Evolutionary conservation across 805 yeast genomes (phyloP), one percentile per base, ranked within the genome.

Genomic region (Candida loeiensis): DNA sequence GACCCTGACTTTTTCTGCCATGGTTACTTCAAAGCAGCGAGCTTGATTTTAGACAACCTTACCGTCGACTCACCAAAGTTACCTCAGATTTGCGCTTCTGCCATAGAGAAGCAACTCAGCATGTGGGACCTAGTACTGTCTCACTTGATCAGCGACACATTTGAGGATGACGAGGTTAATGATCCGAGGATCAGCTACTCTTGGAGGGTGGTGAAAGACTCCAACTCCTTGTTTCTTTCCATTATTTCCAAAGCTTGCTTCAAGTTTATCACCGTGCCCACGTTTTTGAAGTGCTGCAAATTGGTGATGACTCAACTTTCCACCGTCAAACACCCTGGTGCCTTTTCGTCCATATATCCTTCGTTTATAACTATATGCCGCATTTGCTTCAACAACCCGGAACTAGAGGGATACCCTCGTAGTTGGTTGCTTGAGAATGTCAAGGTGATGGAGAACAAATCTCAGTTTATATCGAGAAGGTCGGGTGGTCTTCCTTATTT

Each of bases 401-500:
- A 58, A 0, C 48, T 70, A 4, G 57, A 68, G 12, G 49, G 48
- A 0, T 65, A 63, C 29, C 80, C 90, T 4, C 51, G 55, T 8
- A 41, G 47, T 11, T 87, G 95, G 95, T 59, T 89, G 2, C 54
- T 66, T 12, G 59, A 66, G n/a, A 82, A 77, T 47, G 50, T 89
- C 12, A 53, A 56, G 3, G 55, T 78, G 34, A 63, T 86, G 18
- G 71, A 73, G 44, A 66, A 67, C 0, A 77, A 74, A 49, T 69
- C 83, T 0, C 90, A 87, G 51, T 74, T 76, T 34, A 83, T 90
- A 37, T 85, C 95, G 0, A 74, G 98, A 56, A 71, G 98, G 47
- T 89, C 97, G 1, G 98, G 96, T 2, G 97, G 98, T 0, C 61
- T 93, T 13, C 98, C 98, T 1, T 82, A 68, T 50, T 64, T 91